A percentile compares a stretch with the other conserved stretches of the same genome.
Conservation (phyloP, 495 filamentous ascomycete genomes). For the Aspergillus bridgeri region DNA sequence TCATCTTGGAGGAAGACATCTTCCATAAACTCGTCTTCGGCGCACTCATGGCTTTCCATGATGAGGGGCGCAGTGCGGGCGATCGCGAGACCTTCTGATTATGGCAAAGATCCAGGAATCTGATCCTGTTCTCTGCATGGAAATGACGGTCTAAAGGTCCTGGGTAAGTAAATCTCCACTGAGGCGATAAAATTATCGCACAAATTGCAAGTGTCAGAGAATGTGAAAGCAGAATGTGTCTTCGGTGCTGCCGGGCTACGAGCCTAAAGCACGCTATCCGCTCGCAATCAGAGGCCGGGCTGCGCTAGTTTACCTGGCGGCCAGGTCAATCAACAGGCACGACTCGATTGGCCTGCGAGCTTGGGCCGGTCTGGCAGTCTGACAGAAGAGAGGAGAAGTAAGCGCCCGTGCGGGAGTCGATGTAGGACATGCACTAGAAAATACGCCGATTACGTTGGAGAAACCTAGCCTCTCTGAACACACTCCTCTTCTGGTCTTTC, state of each 20-base stretch:
- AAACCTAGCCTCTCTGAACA: not conserved
- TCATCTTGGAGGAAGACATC: slow-evolving; percentile 32
- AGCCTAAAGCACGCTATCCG: not conserved
- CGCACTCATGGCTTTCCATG: slow-evolving; percentile 19
- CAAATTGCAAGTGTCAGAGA: not conserved
- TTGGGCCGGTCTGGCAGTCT: slow-evolving; percentile 5
- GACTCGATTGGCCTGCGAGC: slow-evolving; percentile 8
- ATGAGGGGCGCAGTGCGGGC: slow-evolving; percentile 4
- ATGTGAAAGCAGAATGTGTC: not conserved
- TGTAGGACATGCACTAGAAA: not conserved
- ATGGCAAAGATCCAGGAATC: slow-evolving; percentile 11
- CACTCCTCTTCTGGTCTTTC: slow-evolving; percentile 3
- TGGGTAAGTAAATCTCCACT: not conserved
- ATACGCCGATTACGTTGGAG: not conserved
- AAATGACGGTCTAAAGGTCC: slow-evolving; percentile 7
- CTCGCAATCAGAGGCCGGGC: not conserved
- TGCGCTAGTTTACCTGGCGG: not conserved
- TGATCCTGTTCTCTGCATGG: slow-evolving; percentile 6
- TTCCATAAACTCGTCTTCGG: slow-evolving; percentile 24
- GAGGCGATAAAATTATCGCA: slow-evolving; percentile 1
- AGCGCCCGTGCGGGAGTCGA: not conserved
- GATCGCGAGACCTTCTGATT: slow-evolving; percentile 12
- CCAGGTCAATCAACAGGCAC: not conserved
- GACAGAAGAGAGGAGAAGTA: not conserved
- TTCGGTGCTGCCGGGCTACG: slow-evolving; percentile 1